These are phyloP conservation scores for Glaciozyma antarctica DNA, from an alignment of 768 basidiomycete species.

Conservation along the genomic window DNA sequence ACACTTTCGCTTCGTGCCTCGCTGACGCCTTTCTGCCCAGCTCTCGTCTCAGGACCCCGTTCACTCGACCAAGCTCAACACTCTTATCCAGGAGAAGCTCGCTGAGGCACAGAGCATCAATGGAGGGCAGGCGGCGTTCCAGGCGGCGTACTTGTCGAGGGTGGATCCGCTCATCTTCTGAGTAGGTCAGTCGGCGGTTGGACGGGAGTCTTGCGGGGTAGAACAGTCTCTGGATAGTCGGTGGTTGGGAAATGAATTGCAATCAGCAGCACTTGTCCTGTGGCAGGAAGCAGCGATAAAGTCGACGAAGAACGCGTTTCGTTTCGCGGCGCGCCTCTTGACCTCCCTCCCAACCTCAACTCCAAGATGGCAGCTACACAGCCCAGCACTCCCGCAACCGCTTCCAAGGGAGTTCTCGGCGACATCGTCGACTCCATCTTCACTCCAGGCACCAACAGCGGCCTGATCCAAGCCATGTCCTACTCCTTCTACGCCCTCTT, in stretches of 20 bases:
- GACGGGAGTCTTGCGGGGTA: conserved; percentile 17
- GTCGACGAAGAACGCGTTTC: no score
- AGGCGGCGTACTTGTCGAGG: conserved; percentile 52
- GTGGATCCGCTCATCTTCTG: conserved; percentile 65
- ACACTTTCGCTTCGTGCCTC: not conserved
- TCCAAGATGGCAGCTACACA: no score
- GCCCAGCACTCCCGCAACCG: not conserved
- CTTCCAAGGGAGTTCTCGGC: not conserved
- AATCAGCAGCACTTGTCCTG: no score
- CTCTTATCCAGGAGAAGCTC: conserved; percentile 52
- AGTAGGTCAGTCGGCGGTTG: conserved; percentile 43
- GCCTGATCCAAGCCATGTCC: conserved; percentile 27
- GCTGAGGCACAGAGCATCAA: conserved; percentile 55
- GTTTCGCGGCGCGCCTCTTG: no score
- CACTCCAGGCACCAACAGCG: conserved; percentile 27
- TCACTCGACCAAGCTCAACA: conserved; percentile 55
- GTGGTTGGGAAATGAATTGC: not conserved
- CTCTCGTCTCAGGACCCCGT: conserved; percentile 62
- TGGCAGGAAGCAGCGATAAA: no score
- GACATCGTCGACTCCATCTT: conserved; percentile 25
- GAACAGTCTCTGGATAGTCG: not conserved
- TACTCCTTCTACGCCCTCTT: conserved; percentile 33
- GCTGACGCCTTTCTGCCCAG: conserved; percentile 41
- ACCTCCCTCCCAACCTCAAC: no score
- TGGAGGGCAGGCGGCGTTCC: conserved; percentile 55